Base-by-base conservation (phyloP, 2,329 filamentous ascomycete species). In the Sarocladiaceae sp. region DNA sequence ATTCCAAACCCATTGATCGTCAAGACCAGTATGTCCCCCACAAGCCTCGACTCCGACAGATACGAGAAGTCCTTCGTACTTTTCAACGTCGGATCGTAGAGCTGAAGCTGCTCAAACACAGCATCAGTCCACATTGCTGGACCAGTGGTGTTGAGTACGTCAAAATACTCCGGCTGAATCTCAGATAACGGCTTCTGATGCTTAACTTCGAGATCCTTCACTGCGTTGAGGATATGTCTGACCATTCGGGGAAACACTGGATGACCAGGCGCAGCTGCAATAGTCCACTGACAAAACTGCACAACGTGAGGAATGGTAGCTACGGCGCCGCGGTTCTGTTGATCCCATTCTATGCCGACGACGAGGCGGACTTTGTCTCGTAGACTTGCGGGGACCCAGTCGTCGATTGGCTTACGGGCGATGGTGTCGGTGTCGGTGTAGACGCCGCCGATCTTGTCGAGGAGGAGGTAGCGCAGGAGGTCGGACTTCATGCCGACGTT, bases 391-490 rank as follows among this genome's bases (percentile, higher is more conserved):
- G 61, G 58, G 4, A 62, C 48, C 60, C 60, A 64, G 2, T 49
- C 12, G n/a, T 76, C 65, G 51, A 82, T 66, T 0, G 79, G 74
- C 26, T 71, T 71, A 13, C 82, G 63, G 8, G 77, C 75, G 58
- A 80, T 75, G 13, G 82, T 79, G 57, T 83, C 80, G 48, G 82
- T 80, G 57, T 84, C 80, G 29, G 48, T 51, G 31, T 51, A 51
- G n/a, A 39, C 35, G 31, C 48, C 48, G 1, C 48, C 48, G 8
- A 66, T 61, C 2, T 51, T 51, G 15, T 29, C 42, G 18, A 64
- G 57, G 35, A 64, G 31, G 3, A 64, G 57, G 52, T 64, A 62
- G 3, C 60, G 59, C 1, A 64, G 55, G 11, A 64, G 44, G 33
- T 64, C 58, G 12, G 64, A 65, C 40, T 63, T 63, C 39, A 64